Conservation (phyloP, 805 yeast species). For the Kuraishia piskuri region DNA sequence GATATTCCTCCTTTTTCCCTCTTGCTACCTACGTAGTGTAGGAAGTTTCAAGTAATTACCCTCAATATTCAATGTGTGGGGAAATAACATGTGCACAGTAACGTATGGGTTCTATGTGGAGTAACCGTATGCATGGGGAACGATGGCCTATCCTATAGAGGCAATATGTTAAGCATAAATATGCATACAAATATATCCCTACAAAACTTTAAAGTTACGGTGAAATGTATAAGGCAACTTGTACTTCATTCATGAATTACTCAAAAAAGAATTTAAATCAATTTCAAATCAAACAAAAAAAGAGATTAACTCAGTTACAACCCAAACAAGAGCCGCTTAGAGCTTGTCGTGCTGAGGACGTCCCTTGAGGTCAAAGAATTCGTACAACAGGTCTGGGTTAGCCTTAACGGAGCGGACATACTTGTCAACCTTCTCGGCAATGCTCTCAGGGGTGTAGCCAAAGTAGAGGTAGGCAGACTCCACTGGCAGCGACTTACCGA, state of each 20-base stretch:
- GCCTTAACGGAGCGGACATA: constrained; percentile 10
- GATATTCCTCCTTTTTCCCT: no score
- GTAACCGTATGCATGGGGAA: no score
- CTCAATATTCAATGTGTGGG: no score
- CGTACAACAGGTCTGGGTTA: constrained; percentile 6
- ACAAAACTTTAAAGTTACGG: no score
- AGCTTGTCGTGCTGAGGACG: constrained; percentile 8
- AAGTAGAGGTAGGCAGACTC: constrained; percentile 21
- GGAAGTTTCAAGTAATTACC: no score
- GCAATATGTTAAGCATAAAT: no score
- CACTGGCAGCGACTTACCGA: constrained; percentile 27
- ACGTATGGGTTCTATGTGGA: no score
- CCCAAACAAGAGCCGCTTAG: neutral
- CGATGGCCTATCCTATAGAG: no score
- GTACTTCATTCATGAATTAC: neutral
- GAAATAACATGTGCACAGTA: no score
- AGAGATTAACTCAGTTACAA: no score
- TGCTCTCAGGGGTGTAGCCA: constrained; percentile 18
- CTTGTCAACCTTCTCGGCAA: constrained; percentile 16
- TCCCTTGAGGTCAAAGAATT: constrained; percentile 6
- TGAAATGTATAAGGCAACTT: neutral
- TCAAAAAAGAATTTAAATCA: neutral
- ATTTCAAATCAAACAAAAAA: neutral
- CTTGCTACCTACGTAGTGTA: no score
- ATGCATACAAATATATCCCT: no score